Percentiles rank a stretch among this genome's conserved stretches.
Conservation (phyloP, 2,329 filamentous ascomycete species). For the Aureobasidium leucospermi region DNA sequence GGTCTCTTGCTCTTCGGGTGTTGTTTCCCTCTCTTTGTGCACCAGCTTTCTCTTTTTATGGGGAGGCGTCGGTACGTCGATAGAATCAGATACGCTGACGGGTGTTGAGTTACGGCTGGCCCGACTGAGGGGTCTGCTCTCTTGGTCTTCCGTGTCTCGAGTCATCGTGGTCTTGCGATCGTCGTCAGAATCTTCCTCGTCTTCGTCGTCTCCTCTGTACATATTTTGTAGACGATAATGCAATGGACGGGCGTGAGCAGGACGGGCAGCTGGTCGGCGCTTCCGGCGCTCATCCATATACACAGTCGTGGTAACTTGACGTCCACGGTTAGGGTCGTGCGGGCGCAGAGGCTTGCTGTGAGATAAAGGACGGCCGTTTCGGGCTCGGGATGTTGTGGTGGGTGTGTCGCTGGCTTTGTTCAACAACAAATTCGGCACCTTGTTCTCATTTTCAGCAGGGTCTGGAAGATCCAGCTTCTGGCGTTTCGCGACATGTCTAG, state of each 20-base stretch:
- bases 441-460: conserved; percentile 49
- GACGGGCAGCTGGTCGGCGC: conserved; percentile 46
- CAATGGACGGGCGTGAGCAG: conserved; percentile 61
- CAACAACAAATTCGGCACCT: conserved; percentile 39
- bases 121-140: conserved; percentile 73
- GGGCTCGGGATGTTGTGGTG: conserved; percentile 54
- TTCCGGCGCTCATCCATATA: conserved; percentile 54
- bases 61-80: conserved; percentile 21
- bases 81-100: conserved; percentile 42
- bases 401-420: conserved; percentile 53
- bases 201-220: conserved; percentile 53
- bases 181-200: conserved; percentile 75
- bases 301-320: conserved; percentile 35
- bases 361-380: conserved; percentile 32
- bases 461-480: conserved; percentile 71
- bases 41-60: conserved; percentile 38
- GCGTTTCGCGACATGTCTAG: conserved; percentile 70
- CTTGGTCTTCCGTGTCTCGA: conserved; percentile 76
- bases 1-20: conserved; percentile 38
- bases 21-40: conserved; percentile 20
- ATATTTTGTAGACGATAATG: conserved; percentile 71
- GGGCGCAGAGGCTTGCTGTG: conserved; percentile 36
- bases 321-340: conserved; percentile 36
- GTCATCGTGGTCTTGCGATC: conserved; percentile 59
- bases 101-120: conserved; percentile 47